phyloP scores from a whole-genome alignment of 1,284 basidiomycete species.

The Trichosporon sp. region DNA sequence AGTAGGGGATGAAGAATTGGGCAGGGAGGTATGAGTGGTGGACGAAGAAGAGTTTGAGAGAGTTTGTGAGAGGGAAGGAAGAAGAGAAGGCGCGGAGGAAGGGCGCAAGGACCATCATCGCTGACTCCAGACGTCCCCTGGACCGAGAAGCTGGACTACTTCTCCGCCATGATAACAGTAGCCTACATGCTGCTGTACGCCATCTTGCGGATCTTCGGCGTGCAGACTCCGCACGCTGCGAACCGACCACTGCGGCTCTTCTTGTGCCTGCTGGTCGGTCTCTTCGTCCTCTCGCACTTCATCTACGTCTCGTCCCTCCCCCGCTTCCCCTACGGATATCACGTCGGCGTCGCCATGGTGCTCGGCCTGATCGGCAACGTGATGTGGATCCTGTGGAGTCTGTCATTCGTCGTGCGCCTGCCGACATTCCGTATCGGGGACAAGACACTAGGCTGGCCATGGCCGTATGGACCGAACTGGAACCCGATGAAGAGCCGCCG shows the following conservation, averaged over 20 bases:
- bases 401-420: conserved; percentile 51
- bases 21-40: too few species aligned
- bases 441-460: conserved; percentile 16
- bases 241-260: conserved; percentile 5
- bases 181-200: conserved; percentile 68
- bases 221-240: conserved; percentile 45
- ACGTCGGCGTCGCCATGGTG: conserved; percentile 77
- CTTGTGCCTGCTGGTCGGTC: conserved; percentile 25
- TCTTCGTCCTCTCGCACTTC: conserved; percentile 41
- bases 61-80: too few species aligned
- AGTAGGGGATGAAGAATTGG: too few species aligned
- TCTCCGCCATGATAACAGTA: conserved; percentile 81
- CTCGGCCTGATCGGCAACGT: conserved; percentile 65
- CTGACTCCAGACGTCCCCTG: conserved; percentile 48
- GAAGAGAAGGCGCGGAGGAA: too few species aligned
- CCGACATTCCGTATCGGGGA: conserved; percentile 19
- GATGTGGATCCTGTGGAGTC: conserved; percentile 74
- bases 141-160: conserved; percentile 93
- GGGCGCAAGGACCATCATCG: too few species aligned
- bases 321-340: conserved; percentile 87
- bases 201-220: conserved; percentile 67
- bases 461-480: conserved; percentile 31
- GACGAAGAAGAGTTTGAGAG: neutral
- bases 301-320: conserved; percentile 57
- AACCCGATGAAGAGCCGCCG: conserved; percentile 23